These are phyloP conservation scores for Hemerocallis citrina DNA, from an alignment of 106 monocot species.

Conservation along the genomic window DNA sequence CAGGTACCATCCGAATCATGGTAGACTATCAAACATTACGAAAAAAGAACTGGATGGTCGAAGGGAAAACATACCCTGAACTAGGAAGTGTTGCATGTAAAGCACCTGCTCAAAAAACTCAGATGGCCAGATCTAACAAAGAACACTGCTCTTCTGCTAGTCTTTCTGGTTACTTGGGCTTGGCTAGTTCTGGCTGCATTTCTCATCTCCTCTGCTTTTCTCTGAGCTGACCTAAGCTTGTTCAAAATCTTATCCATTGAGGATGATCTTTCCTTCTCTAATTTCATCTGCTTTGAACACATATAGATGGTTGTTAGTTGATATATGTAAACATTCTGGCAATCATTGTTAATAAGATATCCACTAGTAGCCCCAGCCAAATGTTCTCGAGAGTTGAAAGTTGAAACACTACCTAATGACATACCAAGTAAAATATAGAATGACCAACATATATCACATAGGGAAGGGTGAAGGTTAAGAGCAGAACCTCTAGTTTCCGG, in stretches of 20 bases:
- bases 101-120: conserved; percentile 6
- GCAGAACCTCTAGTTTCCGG: conserved; percentile 21
- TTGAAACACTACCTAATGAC: no score
- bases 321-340: neutral
- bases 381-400: no score
- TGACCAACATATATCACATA: neutral
- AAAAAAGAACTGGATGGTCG: no score
- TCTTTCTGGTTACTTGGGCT: conserved; percentile 11
- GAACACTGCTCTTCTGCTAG: conserved; percentile 1
- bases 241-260: conserved; percentile 91
- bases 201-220: conserved; percentile 70
- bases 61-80: neutral
- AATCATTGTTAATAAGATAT: neutral
- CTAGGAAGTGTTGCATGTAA: conserved; percentile 2
- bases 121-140: conserved; percentile 2
- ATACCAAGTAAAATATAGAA: neutral
- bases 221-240: conserved; percentile 70
- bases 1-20: no score
- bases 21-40: no score
- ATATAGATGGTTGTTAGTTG: neutral
- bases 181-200: conserved; percentile 25
- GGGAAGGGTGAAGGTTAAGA: neutral
- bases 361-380: neutral
- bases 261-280: conserved; percentile 88
- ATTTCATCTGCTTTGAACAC: conserved; percentile 54